These are phyloP conservation scores for Monosporozyma unispora DNA, from an alignment of 805 yeast species.

Conservation along the genomic window DNA sequence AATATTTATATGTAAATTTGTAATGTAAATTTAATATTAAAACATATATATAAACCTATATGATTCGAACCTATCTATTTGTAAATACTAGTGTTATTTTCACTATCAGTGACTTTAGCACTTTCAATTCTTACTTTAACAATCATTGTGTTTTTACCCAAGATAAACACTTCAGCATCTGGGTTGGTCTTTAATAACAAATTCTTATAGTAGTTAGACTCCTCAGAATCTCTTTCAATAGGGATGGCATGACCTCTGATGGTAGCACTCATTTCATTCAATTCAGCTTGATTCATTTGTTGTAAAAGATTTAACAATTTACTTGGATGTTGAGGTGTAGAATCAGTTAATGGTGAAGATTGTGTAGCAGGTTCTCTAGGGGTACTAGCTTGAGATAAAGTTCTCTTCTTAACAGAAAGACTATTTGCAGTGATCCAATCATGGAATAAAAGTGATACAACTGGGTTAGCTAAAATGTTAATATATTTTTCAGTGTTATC, in stretches of 20 bases:
- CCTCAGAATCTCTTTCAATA: conserved; percentile 37
- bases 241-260: conserved; percentile 62
- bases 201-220: conserved; percentile 51
- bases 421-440: conserved; percentile 74
- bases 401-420: conserved; percentile 26
- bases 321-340: conserved; percentile 25
- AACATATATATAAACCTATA: background rate
- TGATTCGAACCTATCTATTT: conserved; percentile 11
- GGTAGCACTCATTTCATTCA: conserved; percentile 76
- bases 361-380: conserved; percentile 11
- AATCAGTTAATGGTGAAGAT: conserved; percentile 12
- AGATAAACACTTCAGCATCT: conserved; percentile 60
- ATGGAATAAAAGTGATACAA: conserved; percentile 76
- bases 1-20: conserved; percentile 1
- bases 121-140: conserved; percentile 54
- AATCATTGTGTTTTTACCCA: conserved; percentile 54
- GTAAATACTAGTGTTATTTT: conserved; percentile 42
- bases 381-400: conserved; percentile 24
- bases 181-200: conserved; percentile 55
- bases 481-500: conserved; percentile 62
- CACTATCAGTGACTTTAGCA: conserved; percentile 73
- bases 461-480: conserved; percentile 62
- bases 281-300: conserved; percentile 68
- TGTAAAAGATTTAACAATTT: conserved; percentile 55
- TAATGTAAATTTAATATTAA: conserved; percentile 1